Conservation (phyloP, 2,329 filamentous ascomycete genomes). For the Claviceps citrina region DNA sequence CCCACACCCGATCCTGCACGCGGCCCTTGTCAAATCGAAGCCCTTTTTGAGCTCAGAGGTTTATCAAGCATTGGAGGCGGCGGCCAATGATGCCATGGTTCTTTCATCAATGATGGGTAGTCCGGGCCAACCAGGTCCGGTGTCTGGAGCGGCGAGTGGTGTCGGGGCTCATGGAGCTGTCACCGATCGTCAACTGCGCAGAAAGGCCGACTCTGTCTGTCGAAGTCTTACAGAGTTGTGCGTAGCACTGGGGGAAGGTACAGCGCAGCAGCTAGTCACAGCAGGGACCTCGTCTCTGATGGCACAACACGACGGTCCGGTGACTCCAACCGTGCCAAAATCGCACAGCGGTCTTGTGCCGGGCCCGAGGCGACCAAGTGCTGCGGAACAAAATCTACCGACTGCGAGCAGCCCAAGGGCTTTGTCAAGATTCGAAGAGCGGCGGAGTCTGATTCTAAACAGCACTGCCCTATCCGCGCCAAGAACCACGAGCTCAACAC, state of each 20-base stretch:
- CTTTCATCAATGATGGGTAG: constrained; percentile 66
- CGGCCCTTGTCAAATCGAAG: constrained; percentile 68
- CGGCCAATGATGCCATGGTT: constrained; percentile 65
- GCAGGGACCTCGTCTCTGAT: constrained; percentile 4
- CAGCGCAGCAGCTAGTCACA: constrained; percentile 7
- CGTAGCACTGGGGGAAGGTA: constrained; percentile 54
- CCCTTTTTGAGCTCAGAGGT: constrained; percentile 52
- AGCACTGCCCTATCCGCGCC: constrained; percentile 31
- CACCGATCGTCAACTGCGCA: constrained; percentile 70
- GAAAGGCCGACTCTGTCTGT: constrained; percentile 87
- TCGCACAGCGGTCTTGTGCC: constrained; percentile 22
- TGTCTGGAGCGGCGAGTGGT: constrained; percentile 50
- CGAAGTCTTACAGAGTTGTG: constrained; percentile 85
- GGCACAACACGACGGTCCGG: constrained; percentile 16
- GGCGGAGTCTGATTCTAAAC: constrained; percentile 31
- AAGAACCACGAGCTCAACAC: constrained; percentile 23
- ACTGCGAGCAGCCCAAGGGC: constrained; percentile 28
- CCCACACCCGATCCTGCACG: constrained; percentile 65
- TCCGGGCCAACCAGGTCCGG: constrained; percentile 51
- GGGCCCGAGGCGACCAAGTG: constrained; percentile 26
- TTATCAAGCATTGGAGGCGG: constrained; percentile 64
- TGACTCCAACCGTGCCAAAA: constrained; percentile 31
- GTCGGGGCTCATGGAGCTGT: constrained; percentile 37
- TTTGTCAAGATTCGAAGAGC: constrained; percentile 38
- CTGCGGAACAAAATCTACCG: constrained; percentile 24